Conservation (phyloP, 1,139 yeast species). For the Dujonia santamariae region DNA sequence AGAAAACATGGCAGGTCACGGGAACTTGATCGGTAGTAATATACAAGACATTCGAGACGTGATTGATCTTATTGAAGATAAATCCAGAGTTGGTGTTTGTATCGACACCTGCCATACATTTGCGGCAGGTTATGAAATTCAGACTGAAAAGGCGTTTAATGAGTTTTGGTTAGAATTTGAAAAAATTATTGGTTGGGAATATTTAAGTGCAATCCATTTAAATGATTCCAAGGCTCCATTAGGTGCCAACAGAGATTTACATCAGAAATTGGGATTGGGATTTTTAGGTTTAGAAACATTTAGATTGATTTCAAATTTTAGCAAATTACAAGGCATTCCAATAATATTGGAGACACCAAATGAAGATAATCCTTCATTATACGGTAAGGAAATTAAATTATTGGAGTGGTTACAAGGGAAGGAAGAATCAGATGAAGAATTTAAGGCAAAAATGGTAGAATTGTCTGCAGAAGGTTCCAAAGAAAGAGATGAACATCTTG, state of each 20-base stretch:
- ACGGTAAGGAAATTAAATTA: constrained; percentile 80
- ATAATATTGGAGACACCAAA: constrained; percentile 89
- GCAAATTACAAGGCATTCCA: constrained; percentile 63
- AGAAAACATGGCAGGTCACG: constrained; percentile 98
- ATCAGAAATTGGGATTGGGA: constrained; percentile 86
- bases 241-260: constrained; percentile 87
- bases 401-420: constrained; percentile 68
- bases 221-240: constrained; percentile 95
- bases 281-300: constrained; percentile 85
- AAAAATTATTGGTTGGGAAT: constrained; percentile 65
- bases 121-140: constrained; percentile 93
- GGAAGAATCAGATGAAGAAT: constrained; percentile 52
- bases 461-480: constrained; percentile 55
- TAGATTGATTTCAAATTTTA: constrained; percentile 69
- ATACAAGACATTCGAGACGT: constrained; percentile 74
- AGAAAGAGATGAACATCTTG: constrained; percentile 52
- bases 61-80: constrained; percentile 72
- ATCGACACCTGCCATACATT: constrained; percentile 93
- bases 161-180: constrained; percentile 78
- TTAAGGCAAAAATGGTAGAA: constrained; percentile 42
- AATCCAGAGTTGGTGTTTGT: constrained; percentile 86
- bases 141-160: constrained; percentile 50
- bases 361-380: constrained; percentile 52
- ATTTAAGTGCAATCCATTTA: constrained; percentile 76
- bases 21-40: constrained; percentile 81